A percentile compares a stretch with the other conserved stretches of the same genome.
These are phyloP conservation scores for Mucor ambiguus DNA, from an alignment of 371 early-diverging fungal genomes.

Conservation along the genomic window DNA sequence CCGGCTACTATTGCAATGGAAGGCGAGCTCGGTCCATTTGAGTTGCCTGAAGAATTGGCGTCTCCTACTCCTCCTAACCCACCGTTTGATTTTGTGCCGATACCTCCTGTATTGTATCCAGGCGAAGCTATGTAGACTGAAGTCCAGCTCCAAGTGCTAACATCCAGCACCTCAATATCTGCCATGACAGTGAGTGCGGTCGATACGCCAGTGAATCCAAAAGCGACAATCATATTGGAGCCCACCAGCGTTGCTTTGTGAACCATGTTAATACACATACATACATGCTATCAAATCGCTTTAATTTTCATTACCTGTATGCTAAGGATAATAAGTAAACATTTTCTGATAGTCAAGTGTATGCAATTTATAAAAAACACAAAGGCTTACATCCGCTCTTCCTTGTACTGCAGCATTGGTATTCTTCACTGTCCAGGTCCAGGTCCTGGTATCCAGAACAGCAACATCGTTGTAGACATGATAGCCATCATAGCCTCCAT, in stretches of 20 bases:
- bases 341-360: neutral
- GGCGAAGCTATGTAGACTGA: slow-evolving; percentile 36
- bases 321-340: slow-evolving; percentile 35
- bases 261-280: neutral
- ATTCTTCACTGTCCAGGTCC: slow-evolving; percentile 51
- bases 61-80: slow-evolving; percentile 1
- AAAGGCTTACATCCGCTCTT: slow-evolving; percentile 47
- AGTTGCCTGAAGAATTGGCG: neutral
- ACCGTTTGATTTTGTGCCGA: neutral
- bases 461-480: slow-evolving; percentile 53
- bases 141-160: slow-evolving; percentile 49
- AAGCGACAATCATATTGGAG: slow-evolving; percentile 51
- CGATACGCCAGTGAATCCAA: slow-evolving; percentile 51
- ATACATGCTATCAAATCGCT: neutral
- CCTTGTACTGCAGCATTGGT: slow-evolving; percentile 52
- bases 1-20: slow-evolving; percentile 46
- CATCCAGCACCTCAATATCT: slow-evolving; percentile 48
- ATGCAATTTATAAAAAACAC: neutral
- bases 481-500: slow-evolving; percentile 52
- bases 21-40: slow-evolving; percentile 20
- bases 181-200: slow-evolving; percentile 44
- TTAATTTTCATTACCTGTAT: slow-evolving; percentile 41
- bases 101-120: slow-evolving; percentile 6
- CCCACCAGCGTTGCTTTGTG: slow-evolving; percentile 41
- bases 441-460: slow-evolving; percentile 42